A percentile compares a stretch with the other conserved stretches of the same genome.
Evolutionary conservation across 805 yeast species (phyloP).

Genomic region (Hyphopichia homilentoma): DNA sequence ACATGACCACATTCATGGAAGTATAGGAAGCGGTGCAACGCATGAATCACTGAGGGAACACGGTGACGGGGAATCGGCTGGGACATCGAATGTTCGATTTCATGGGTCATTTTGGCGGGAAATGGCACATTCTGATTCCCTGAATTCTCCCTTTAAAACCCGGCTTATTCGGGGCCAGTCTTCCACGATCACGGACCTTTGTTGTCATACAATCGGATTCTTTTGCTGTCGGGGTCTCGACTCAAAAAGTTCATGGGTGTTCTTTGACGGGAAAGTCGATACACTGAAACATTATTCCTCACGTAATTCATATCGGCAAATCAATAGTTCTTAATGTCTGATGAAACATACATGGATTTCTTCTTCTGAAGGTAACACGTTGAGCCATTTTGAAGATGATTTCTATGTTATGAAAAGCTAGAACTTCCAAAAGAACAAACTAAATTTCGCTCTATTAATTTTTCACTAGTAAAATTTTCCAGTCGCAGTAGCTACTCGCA

Average conservation of each 20-base stretch:
- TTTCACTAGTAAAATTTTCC: constrained; percentile 8
- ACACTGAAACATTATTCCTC: not conserved
- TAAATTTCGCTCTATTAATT: no score
- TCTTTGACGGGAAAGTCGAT: no score
- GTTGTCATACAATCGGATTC: not conserved
- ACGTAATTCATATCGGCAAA: not conserved
- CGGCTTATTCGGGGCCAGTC: not conserved
- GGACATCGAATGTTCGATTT: not conserved
- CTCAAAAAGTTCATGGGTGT: no score
- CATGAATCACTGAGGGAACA: not conserved
- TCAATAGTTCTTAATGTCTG: not conserved
- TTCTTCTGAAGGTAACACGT: constrained; percentile 99
- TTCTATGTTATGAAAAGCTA: constrained; percentile 15
- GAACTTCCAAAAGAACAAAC: constrained; percentile 12
- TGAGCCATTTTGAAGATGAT: constrained; percentile 78
- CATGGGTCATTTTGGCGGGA: not conserved
- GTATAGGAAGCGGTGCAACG: not conserved
- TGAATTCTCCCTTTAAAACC: no score
- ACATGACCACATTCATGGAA: not conserved
- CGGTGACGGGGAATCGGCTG: not conserved
- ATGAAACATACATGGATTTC: constrained; percentile 74
- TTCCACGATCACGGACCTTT: not conserved
- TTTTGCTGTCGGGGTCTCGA: not conserved
- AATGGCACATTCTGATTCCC: not conserved
- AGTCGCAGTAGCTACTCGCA: not conserved